Base-by-base conservation (phyloP, 1,284 basidiomycete species). In the Leccinum insolens region DNA sequence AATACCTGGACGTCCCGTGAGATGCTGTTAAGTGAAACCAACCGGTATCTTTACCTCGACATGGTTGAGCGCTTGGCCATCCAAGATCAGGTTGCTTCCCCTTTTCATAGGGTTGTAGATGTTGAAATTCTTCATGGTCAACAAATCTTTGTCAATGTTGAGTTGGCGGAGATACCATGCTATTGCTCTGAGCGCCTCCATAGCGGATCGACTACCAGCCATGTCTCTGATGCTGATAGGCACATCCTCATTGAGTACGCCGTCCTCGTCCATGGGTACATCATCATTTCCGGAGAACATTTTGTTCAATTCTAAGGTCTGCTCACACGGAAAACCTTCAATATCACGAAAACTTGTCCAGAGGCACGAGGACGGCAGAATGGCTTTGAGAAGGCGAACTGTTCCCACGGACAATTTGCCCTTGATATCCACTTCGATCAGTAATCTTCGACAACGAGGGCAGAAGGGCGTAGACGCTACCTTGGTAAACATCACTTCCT, bases 51-150 rank as follows among this genome's bases (percentile, higher is more conserved):
- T 61, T 67, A 93, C 94, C 83, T 98, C 96, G 72, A 99, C 86
- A 78, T 99, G 96, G 14, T 94, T 93, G 61, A 99, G 82, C 0
- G 95, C 96, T 77, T 98, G 95, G 2, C 96, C 96, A 78, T 99
- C 96, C 34, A 99, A 84, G 1, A 94, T 86, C 60, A 99, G 81
- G 25, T 90, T 93, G 75, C 91, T 86, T 22, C 95, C 95, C 70
- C 87, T 86, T 75, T 91, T 91, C 87, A 98, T 94, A 0, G 96
- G 96, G 79, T 98, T 95, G 77, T 97, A 98, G 58, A 97, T 85
- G 75, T 98, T 96, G 85, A 98, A 98, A 78, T 98, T 98, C 80
- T 89, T 92, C 89, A 96, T 95, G 67, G 89, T 94, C 71, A 98
- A 79, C 65, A 98, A 89, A 73, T 98, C 95, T 76, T 94, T 94